phyloP scores from a whole-genome alignment of 768 basidiomycete genomes.

The Leccinum truebloodii region DNA sequence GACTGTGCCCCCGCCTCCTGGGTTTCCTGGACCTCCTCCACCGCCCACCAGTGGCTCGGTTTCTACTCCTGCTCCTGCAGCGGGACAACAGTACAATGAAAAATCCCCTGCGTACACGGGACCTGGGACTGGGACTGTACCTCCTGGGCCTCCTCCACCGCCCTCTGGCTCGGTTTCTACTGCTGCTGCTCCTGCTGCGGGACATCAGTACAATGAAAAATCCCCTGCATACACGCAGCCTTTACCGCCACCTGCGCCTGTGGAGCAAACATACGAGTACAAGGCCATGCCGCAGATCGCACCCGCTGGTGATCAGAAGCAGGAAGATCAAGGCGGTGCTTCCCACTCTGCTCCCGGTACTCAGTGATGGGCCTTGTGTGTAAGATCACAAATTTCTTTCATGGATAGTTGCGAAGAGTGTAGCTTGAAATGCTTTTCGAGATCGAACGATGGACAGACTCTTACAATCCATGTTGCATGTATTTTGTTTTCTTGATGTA shows the following conservation, averaged over 20 bases:
- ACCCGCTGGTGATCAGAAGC: constrained; percentile 12
- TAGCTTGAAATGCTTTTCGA: background rate
- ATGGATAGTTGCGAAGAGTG: background rate
- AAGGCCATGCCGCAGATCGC: constrained; percentile 1
- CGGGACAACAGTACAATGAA: background rate
- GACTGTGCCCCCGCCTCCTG: too few species aligned
- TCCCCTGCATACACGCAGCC: background rate
- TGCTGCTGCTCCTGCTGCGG: background rate
- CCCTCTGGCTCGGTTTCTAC: background rate
- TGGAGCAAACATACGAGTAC: constrained; percentile 1
- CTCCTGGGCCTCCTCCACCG: background rate
- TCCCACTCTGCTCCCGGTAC: background rate
- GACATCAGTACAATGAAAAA: background rate
- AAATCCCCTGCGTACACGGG: background rate
- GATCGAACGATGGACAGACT: background rate
- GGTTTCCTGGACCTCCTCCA: background rate
- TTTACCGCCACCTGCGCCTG: background rate
- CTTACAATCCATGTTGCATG: background rate
- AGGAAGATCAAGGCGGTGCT: background rate
- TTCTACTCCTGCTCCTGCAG: background rate
- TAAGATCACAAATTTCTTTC: background rate
- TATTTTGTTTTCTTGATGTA: background rate
- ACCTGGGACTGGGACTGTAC: background rate
- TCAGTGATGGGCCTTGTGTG: background rate
- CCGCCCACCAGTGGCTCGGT: background rate